Conservation (phyloP, 306 rosid species). For the Gastrolobium bilobum region DNA sequence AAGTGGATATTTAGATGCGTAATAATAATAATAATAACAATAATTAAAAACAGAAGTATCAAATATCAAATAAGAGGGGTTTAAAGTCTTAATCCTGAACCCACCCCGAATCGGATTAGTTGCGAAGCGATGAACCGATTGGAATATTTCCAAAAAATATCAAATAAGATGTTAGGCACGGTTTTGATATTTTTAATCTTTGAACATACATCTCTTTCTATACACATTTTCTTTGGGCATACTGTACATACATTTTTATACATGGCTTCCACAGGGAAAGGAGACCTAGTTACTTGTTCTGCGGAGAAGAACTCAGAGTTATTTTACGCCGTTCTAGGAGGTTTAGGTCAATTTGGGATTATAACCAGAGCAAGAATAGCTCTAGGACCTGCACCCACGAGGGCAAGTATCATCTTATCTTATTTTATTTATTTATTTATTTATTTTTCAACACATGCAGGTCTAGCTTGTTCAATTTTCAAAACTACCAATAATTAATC, state of each 20-base stretch:
- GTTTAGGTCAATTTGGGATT: slow-evolving; percentile 91
- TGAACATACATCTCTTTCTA: no score
- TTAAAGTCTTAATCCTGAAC: no score
- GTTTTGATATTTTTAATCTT: no score
- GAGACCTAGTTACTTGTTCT: slow-evolving; percentile 80
- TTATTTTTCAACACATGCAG: background rate
- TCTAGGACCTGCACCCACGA: slow-evolving; percentile 66
- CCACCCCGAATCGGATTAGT: no score
- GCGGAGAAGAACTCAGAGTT: slow-evolving; percentile 56
- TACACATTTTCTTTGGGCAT: no score
- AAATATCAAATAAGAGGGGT: no score
- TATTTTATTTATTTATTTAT: background rate
- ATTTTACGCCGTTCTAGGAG: slow-evolving; percentile 82
- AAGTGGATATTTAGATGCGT: no score
- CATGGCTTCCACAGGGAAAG: slow-evolving; percentile 58
- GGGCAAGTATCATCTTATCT: slow-evolving; percentile 55
- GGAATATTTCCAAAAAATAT: no score
- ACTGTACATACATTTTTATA: background rate
- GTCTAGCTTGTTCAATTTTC: background rate
- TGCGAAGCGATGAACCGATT: no score
- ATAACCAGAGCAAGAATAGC: slow-evolving; percentile 92
- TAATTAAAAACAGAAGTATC: no score
- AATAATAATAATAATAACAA: no score
- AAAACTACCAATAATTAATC: background rate
- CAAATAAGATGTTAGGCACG: no score